Conservation (phyloP, 2,329 filamentous ascomycete species). For the Fusarium brachygibbosum region DNA sequence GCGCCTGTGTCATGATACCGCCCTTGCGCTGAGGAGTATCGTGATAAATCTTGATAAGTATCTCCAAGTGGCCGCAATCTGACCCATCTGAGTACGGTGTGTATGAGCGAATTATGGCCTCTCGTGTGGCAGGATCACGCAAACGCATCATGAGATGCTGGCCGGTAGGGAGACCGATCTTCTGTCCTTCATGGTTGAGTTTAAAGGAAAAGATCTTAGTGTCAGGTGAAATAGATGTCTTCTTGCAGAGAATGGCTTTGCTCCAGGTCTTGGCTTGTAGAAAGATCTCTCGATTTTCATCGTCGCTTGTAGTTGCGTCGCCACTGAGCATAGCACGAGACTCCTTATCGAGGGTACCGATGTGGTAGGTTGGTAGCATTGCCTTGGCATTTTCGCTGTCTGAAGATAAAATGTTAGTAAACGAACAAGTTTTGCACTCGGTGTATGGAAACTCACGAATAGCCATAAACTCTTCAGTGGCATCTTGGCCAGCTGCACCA, state of each 20-base stretch:
- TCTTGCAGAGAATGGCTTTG: constrained; percentile 77
- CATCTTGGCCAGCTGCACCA: constrained; percentile 84
- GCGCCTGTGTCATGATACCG: constrained; percentile 84
- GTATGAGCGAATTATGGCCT: constrained; percentile 86
- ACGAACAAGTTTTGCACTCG: background rate
- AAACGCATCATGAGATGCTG: constrained; percentile 90
- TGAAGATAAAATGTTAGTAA: constrained; percentile 56
- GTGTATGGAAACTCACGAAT: constrained; percentile 75
- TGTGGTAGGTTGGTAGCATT: constrained; percentile 90
- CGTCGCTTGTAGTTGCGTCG: constrained; percentile 51
- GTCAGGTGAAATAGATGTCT: constrained; percentile 79
- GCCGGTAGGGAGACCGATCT: constrained; percentile 82
- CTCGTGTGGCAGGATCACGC: constrained; percentile 76
- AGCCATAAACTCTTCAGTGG: constrained; percentile 88
- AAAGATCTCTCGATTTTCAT: constrained; percentile 71
- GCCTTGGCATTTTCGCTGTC: constrained; percentile 92
- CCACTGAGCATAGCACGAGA: constrained; percentile 67
- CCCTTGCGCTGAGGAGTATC: constrained; percentile 69
- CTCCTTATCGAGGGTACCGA: constrained; percentile 78
- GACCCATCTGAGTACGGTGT: constrained; percentile 80
- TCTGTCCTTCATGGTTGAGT: constrained; percentile 78
- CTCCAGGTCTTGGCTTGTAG: constrained; percentile 79
- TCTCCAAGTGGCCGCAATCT: constrained; percentile 74
- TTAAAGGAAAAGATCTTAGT: constrained; percentile 85
- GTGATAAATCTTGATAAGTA: constrained; percentile 88